Evolutionary conservation across 2,329 filamentous ascomycete genomes (phyloP).

Genomic region (Septoria linicola): DNA sequence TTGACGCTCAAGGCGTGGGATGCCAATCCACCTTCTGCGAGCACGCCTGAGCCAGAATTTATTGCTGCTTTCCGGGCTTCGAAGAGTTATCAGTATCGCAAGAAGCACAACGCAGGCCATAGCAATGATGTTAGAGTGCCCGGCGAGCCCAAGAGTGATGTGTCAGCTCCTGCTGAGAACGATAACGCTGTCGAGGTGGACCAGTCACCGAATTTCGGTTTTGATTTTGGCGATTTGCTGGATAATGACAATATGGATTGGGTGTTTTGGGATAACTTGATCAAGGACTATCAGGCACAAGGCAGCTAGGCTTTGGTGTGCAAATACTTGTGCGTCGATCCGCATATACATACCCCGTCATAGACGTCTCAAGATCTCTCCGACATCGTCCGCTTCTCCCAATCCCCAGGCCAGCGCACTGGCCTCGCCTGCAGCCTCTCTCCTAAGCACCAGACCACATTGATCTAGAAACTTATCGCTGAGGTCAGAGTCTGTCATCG

Average conservation of each 20-base stretch:
- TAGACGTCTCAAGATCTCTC: too few species aligned
- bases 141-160: neutral
- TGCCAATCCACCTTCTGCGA: constrained; percentile 20
- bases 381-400: constrained; percentile 24
- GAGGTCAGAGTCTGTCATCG: constrained; percentile 49
- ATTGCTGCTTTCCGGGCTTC: neutral
- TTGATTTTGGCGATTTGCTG: constrained; percentile 9
- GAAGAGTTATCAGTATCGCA: neutral
- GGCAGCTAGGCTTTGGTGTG: neutral
- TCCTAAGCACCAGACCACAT: constrained; percentile 44
- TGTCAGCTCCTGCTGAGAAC: neutral
- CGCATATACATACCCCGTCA: too few species aligned
- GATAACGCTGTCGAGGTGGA: constrained; percentile 9
- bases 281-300: constrained; percentile 8
- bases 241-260: constrained; percentile 14
- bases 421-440: constrained; percentile 27
- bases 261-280: constrained; percentile 24
- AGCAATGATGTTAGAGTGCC: neutral
- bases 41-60: neutral
- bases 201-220: constrained; percentile 8
- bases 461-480: constrained; percentile 54
- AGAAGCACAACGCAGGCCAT: neutral
- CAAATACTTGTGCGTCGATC: too few species aligned
- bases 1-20: constrained; percentile 49
- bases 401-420: constrained; percentile 30